phyloP scores from a whole-genome alignment of 331 rosid species.

The Acacia concinna region DNA sequence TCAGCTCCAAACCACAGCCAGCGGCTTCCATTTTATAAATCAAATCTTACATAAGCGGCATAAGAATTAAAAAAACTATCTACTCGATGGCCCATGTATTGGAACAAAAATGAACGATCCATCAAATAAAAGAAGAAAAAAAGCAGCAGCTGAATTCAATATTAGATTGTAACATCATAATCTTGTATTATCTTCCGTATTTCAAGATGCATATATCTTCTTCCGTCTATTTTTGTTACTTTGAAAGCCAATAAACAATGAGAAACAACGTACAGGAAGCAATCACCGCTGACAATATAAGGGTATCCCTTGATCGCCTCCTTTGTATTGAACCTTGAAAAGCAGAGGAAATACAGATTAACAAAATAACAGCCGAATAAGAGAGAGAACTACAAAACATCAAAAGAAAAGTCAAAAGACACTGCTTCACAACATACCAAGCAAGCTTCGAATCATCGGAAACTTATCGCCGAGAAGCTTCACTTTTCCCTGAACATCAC shows the following conservation, averaged over 20 bases:
- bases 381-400: background rate
- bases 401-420: slow-evolving; percentile 13
- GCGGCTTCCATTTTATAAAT: background rate
- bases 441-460: slow-evolving; percentile 82
- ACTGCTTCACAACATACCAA: slow-evolving; percentile 51
- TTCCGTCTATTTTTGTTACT: slow-evolving; percentile 40
- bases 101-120: background rate
- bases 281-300: slow-evolving; percentile 86
- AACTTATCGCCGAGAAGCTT: slow-evolving; percentile 83
- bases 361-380: background rate
- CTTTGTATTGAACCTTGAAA: slow-evolving; percentile 86
- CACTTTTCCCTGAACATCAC: slow-evolving; percentile 98
- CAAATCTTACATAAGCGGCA: background rate
- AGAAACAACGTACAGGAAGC: slow-evolving; percentile 96
- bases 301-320: slow-evolving; percentile 85
- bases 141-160: slow-evolving; percentile 44
- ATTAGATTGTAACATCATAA: slow-evolving; percentile 26
- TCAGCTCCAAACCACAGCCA: background rate
- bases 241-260: slow-evolving; percentile 95
- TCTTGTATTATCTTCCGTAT: slow-evolving; percentile 34
- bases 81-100: slow-evolving; percentile 13
- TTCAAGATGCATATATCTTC: slow-evolving; percentile 14
- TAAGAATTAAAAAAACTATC: background rate
- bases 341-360: slow-evolving; percentile 23
- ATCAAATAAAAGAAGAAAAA: background rate